Base-by-base conservation (phyloP, 768 basidiomycete species). In the Leccinum rimulosum region DNA sequence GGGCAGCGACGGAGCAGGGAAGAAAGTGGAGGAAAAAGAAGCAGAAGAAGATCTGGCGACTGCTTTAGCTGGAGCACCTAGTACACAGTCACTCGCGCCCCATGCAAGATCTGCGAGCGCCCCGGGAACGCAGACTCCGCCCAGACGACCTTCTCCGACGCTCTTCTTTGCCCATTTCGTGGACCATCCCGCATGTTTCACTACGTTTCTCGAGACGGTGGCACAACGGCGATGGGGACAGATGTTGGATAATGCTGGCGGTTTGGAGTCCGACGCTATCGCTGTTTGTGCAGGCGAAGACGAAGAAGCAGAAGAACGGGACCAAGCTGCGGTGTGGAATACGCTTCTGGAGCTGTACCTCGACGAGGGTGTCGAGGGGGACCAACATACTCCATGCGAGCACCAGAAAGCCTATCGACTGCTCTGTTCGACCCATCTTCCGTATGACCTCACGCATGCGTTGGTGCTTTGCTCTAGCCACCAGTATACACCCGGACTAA, bases 161-260 rank as follows among this genome's bases (percentile, higher is more conserved):
- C 77, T 89, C 33, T 98, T 93, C 72, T 98, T 98, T 68, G 88
- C 94, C 0, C 93, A 97, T 70, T 98, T 97, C 63, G 87, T 97
- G 38, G 92, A 96, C 67, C 92, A 95, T 65, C 84, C 89, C 58
- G 79, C 79, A 3, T 84, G 91, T 57, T 96, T 99, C 63, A 80
- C 93, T 43, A 78, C 82, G 1, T 98, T 98, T 72, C 81, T 99
- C 9, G 95, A 98, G 74, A 86, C 86, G 6, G 89, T 98, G 31
- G 91, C 93, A 2, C 66, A 75, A 43, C 80, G 84, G 27, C 79
- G 93, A 8, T 98, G 93, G 92, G 84, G 84, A 6, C 93, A 96
- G 70, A 79, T 74, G 22, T 78, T 93, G 17, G 82, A 84, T 28
- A 77, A 69, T 4, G 33, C 48, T 1, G 62, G 57, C 49, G 38